These are phyloP conservation scores for Camellia lanceoleosa DNA, from an alignment of 148 eudicot genomes.

Conservation along the genomic window DNA sequence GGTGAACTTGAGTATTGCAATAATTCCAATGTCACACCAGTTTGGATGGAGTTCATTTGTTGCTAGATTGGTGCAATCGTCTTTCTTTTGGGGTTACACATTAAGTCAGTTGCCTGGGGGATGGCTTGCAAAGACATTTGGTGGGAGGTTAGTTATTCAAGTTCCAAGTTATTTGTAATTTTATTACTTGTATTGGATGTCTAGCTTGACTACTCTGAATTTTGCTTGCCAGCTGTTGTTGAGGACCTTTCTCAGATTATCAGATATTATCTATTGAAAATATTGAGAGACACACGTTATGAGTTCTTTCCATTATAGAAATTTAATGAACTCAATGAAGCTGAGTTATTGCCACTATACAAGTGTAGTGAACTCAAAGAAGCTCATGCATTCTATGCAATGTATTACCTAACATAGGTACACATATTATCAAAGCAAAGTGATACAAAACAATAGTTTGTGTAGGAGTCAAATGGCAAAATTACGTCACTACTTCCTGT, in stretches of 20 bases:
- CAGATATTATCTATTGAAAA: background rate
- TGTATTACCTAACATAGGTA: background rate
- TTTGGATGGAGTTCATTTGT: constrained; percentile 91
- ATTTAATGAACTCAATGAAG: background rate
- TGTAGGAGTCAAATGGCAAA: background rate
- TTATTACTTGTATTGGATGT: no score
- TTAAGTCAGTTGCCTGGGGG: constrained; percentile 95
- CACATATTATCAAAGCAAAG: background rate
- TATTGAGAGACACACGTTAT: background rate
- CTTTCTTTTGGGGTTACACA: constrained; percentile 99
- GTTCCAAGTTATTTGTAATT: no score
- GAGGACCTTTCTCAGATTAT: background rate
- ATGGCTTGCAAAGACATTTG: no score
- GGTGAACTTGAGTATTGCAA: constrained; percentile 98
- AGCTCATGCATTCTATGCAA: constrained; percentile 1
- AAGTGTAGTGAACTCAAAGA: constrained; percentile 1
- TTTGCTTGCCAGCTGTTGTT: background rate
- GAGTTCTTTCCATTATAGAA: background rate
- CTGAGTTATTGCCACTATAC: background rate
- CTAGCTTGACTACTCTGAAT: background rate
- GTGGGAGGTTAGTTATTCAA: no score
- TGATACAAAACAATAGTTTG: background rate
- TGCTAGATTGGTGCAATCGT: constrained; percentile 96
- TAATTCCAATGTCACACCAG: constrained; percentile 98
- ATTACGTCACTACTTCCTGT: background rate